Evolutionary conservation across 2,329 filamentous ascomycete species (phyloP), one percentile per base, ranked within the genome.

Genomic region (Exophiala viscosa): DNA sequence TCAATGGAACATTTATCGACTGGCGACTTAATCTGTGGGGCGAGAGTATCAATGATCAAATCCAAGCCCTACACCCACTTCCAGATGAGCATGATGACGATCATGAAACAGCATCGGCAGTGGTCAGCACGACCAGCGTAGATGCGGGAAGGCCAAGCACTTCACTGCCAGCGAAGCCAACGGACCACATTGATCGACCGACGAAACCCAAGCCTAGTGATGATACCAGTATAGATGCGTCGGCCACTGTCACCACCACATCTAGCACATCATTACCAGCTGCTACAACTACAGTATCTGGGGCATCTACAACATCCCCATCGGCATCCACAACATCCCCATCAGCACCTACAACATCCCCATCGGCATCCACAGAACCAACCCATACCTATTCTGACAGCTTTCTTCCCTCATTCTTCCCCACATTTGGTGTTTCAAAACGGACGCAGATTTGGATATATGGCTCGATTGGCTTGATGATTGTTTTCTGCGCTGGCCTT

Each of bases 11-110:
- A 8, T 95, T 97, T 64, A 79, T 84, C 42, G 92, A 99, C 72
- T 99, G 91, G 90, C 88, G 88, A 64, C 77, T 99, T 53, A 95
- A 92, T 67, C 80, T 99, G 3, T 99, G 90, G 90, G 93, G 93
- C 57, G 91, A 96, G 70, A 79, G 81, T 54, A 88, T 89, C 61
- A 88, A 97, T 66, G 79, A 83, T 33, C 75, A 79, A 45, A 88
- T 87, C 66, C 86, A 91, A 47, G 79, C 73, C 6, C 76, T 87
- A 3, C 81, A 95, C 13, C 92, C 93, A 6, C 81, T 96, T 75
- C 93, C 93, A 0, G 83, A 81, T 5, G 87, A 87, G 45, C 76
- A 89, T 41, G 92, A 96, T 59, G 90, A 97, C 65, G 84, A 87
- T 53, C 84, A 96, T 64, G 73, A 80, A 59, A 82, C 83, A 23